Evolutionary conservation across 257 asterid species (phyloP).

Genomic region (Osmanthus fragrans): DNA sequence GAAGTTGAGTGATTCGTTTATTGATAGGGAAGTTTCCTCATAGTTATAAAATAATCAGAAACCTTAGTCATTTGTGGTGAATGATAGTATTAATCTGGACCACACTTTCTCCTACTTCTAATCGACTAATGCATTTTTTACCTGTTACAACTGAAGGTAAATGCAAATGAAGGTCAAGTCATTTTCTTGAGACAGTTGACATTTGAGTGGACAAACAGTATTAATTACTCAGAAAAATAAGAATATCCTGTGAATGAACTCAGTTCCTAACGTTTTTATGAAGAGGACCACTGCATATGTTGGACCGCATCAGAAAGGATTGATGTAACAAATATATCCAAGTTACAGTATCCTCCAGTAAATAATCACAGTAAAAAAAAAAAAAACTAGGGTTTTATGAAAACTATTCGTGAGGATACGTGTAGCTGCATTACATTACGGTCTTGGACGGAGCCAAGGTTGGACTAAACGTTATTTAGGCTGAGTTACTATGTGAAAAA

Average conservation of each 20-base stretch:
- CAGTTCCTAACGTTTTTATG: not conserved
- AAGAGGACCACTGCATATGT: not conserved
- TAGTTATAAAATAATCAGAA: too few species aligned
- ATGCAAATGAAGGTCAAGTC: not conserved
- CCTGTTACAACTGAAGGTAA: not conserved
- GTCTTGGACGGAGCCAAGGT: too few species aligned
- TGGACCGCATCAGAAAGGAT: not conserved
- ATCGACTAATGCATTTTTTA: not conserved
- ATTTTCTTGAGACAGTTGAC: constrained; percentile 1
- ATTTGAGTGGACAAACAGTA: constrained; percentile 6
- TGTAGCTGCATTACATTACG: too few species aligned
- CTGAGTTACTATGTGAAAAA: too few species aligned
- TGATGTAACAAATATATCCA: not conserved
- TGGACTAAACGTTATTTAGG: too few species aligned
- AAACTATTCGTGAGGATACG: too few species aligned
- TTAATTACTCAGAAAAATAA: not conserved
- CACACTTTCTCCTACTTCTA: not conserved
- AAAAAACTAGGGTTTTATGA: too few species aligned
- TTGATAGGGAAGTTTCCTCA: too few species aligned
- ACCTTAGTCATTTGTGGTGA: too few species aligned
- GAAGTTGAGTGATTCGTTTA: too few species aligned
- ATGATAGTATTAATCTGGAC: not conserved
- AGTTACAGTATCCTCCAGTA: not conserved
- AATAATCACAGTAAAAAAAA: too few species aligned
- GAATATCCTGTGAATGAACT: not conserved